Base-by-base conservation (phyloP, 2,329 filamentous ascomycete genomes). In the Alternaria arborescens region DNA sequence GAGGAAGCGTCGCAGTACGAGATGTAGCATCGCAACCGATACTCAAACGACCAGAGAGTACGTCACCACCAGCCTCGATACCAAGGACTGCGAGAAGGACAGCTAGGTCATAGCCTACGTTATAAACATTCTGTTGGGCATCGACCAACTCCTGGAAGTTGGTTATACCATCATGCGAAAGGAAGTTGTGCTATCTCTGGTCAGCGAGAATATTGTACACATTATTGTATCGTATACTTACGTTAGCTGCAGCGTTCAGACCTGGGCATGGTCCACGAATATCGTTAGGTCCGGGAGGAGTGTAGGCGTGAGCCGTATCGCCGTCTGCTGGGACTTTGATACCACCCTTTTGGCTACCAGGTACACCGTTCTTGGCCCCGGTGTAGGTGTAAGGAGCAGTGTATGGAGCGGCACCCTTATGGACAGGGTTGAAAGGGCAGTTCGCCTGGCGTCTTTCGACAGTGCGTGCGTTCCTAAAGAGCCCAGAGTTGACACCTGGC, bases 21-120 rank as follows among this genome's bases (percentile, higher is more conserved):
- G 67, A 75, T 3, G 81, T 82, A 22, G 81, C 80, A 62, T 83
- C 80, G 44, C 80, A 82, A n/a, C 80, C 79, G 47, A 82, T 81
- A 42, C 78, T 80, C 6, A 82, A 72, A 68, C 81, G 81, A 52
- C 75, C 67, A 16, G 80, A 82, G 26, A 79, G 68, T 4, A 78
- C 51, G 55, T 82, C 81, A 20, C 81, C 81, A 51, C 81, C 80
- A 5, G 78, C 64, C 12, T 71, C 71, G 6, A 83, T 72, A 53
- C 79, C 79, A 8, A 81, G 74, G 8, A 75, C 67, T 3, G 81
- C 80, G 11, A 82, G 74, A 12, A 80, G 65, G 28, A 72, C 71
- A 8, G 80, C 77, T 24, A 82, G 71, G 59, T 81, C 80, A 52
- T 79, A 81, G 48, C 74, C 79, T 22, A 82, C 77, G 38, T 82